phyloP scores from a whole-genome alignment of 306 rosid species.

The Cucurbita argyrosperma region DNA sequence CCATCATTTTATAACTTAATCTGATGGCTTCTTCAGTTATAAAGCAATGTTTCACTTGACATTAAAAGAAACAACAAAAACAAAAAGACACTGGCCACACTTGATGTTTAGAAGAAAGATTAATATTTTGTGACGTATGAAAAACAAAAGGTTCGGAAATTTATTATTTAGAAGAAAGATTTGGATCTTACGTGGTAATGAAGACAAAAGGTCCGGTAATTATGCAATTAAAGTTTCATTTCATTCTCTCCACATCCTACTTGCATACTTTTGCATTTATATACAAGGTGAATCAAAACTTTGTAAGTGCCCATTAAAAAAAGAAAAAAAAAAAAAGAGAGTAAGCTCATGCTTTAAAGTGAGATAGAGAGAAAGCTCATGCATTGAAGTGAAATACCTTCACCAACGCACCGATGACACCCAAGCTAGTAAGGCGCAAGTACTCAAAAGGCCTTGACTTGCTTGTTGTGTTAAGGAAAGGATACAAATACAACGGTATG shows the following conservation, averaged over 20 bases:
- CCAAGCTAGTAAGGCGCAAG: constrained; percentile 78
- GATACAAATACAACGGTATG: constrained; percentile 65
- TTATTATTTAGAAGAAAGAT: not conserved
- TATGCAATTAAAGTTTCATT: not conserved
- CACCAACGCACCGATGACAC: constrained; percentile 83
- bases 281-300: not conserved
- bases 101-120: not conserved
- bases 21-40: not conserved
- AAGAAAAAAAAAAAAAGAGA: not conserved
- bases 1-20: not conserved
- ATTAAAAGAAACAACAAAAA: not conserved
- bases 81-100: not conserved
- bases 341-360: too few relatives aligned
- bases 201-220: not conserved
- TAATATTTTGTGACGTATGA: not conserved
- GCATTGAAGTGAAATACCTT: constrained; percentile 36
- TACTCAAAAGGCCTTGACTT: constrained; percentile 64
- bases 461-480: constrained; percentile 67
- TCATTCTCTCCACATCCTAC: not conserved
- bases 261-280: not conserved
- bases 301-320: not conserved
- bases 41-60: not conserved
- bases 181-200: not conserved
- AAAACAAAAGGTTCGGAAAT: not conserved
- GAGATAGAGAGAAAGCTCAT: not conserved